Percentiles rank a stretch among this genome's conserved stretches.
Conservation (phyloP, 2,329 filamentous ascomycete genomes). For the Penicillium italicum region DNA sequence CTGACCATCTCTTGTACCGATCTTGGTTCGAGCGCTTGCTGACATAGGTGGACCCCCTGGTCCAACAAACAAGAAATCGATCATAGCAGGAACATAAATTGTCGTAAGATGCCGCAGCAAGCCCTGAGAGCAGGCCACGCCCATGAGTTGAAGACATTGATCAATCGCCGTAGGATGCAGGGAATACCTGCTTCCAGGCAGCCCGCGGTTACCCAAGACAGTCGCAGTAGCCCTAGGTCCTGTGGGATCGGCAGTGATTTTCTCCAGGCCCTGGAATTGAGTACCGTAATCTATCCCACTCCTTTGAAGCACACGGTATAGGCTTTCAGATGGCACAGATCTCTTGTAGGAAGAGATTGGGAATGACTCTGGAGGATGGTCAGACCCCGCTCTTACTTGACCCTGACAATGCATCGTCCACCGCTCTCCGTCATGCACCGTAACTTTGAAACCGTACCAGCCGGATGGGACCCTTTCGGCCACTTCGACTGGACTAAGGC, state of each 20-base stretch:
- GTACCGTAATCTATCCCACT: constrained; percentile 3
- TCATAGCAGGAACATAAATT: constrained; percentile 9
- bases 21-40: background rate
- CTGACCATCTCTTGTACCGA: background rate
- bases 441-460: constrained; percentile 1
- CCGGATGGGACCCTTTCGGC: background rate
- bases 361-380: background rate
- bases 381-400: constrained; percentile 1
- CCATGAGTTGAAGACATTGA: constrained; percentile 14
- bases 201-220: background rate
- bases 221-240: background rate
- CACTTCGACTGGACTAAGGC: background rate
- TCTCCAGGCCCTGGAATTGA: constrained; percentile 1
- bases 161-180: constrained; percentile 15
- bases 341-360: background rate
- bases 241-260: constrained; percentile 2
- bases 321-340: background rate
- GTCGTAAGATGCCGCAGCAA: background rate
- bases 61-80: constrained; percentile 4
- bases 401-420: constrained; percentile 4
- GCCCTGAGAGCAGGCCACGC: constrained; percentile 6
- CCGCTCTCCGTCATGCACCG: background rate
- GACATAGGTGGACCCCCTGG: background rate
- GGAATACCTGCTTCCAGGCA: constrained; percentile 1
- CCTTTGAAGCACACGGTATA: background rate